phyloP scores from a whole-genome alignment of 208 protist genomes.

The Tetramitus jugosus region DNA sequence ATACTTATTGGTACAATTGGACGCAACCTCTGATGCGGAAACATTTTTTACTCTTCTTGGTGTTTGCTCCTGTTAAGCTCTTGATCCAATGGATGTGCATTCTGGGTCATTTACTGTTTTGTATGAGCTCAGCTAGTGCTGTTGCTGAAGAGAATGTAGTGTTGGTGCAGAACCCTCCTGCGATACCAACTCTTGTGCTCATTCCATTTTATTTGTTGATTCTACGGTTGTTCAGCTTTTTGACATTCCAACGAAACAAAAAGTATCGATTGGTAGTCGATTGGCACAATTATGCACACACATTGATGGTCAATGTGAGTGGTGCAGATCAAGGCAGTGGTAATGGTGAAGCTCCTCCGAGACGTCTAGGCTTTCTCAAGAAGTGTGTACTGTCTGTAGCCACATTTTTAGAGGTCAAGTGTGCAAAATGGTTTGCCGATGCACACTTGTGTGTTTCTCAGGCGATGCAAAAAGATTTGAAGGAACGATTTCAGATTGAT shows the following conservation, averaged over 20 bases:
- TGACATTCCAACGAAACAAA: background rate
- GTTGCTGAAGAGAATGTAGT: background rate
- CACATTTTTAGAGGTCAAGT: background rate
- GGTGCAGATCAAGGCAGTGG: too few species aligned
- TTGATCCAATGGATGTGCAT: conserved; percentile 2
- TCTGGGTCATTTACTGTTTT: background rate
- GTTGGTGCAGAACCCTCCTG: conserved; percentile 22
- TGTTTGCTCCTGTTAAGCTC: background rate
- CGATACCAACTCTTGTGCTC: conserved; percentile 4
- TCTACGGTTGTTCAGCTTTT: too few species aligned
- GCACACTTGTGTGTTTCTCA: conserved; percentile 14
- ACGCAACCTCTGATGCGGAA: background rate
- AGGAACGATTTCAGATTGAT: background rate
- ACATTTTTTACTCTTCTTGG: background rate
- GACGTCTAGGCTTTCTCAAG: background rate
- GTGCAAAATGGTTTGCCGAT: background rate
- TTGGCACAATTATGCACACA: conserved; percentile 25
- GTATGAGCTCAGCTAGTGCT: too few species aligned
- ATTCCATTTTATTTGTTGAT: background rate
- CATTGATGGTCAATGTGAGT: background rate
- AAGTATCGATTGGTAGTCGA: conserved; percentile 14
- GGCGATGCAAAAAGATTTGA: background rate
- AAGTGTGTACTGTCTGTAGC: background rate
- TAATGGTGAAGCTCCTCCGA: too few species aligned
- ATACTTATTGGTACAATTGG: background rate